Evolutionary conservation across 2,329 filamentous ascomycete genomes (phyloP), one percentile per base, ranked within the genome.

Genomic region (Fonsecaea nubica): DNA sequence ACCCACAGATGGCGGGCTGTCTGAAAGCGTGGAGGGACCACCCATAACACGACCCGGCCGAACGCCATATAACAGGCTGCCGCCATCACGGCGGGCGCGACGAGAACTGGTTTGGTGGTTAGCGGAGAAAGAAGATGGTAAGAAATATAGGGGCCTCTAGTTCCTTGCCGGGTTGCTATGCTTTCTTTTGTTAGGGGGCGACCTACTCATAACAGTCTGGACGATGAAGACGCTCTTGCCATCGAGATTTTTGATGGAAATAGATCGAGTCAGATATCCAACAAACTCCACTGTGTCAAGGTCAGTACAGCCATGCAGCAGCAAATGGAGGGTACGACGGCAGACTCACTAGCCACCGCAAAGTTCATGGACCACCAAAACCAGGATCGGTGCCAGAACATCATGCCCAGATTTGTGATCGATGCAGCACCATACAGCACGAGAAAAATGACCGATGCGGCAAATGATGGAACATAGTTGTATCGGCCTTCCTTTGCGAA

Each of bases 11-110:
- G 73, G 4, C 73, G 73, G 12, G 74, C 76, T 0, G 77, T 75
- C 1, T 67, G 63, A 56, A 55, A 66, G 13, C 58, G 56, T 4
- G 53, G 45, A 10, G 80, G 80, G 1, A 78, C 56, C 57, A 80
- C 81, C 68, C 76, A 81, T 70, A 82, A 69, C 18, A 82, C 77
- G 77, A 83, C 80, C 0, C 81, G 77, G 8, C 77, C 81, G 15
- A 84, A 76, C 3, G 79, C 74, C 79, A 83, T 82, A 72, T 83
- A 83, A 25, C 77, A 77, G 60, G 80, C 83, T 3, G 81, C 81
- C 63, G 83, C 83, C 15, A 83, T 78, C 79, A 81, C 77, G 0
- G 81, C 72, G 2, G 78, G 78, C 0, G 80, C 79, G 3, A 83
- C 74, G 1, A 85, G 74, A 40, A 85, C 45, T 50, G 45, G 10